Conservation (phyloP, 495 filamentous ascomycete species). For the Paragyromitra xinjiangensis region DNA sequence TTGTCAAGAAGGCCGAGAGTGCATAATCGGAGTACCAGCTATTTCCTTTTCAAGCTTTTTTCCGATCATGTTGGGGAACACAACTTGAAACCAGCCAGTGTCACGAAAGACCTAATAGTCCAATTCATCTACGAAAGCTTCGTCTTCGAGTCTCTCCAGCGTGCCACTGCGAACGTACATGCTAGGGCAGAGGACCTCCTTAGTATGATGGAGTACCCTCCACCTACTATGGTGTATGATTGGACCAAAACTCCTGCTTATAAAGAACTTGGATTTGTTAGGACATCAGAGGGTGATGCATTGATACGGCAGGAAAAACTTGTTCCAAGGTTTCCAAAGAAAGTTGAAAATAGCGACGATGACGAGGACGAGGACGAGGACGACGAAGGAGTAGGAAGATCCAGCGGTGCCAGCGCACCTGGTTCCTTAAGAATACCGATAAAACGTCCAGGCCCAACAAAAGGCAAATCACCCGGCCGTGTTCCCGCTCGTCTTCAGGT, state of each 20-base stretch:
- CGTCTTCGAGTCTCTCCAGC: slow-evolving; percentile 6
- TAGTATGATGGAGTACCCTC: slow-evolving; percentile 19
- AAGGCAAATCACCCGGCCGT: slow-evolving; percentile 41
- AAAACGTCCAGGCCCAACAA: neutral
- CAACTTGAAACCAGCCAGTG: neutral
- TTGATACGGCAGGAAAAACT: slow-evolving; percentile 9
- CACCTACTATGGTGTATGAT: slow-evolving; percentile 3
- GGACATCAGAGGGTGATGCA: slow-evolving; percentile 7
- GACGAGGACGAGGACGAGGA: neutral
- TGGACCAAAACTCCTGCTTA: slow-evolving; percentile 34
- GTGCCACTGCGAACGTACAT: slow-evolving; percentile 2
- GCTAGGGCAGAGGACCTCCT: slow-evolving; percentile 31
- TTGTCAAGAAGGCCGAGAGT: neutral
- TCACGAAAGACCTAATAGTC: slow-evolving; percentile 23
- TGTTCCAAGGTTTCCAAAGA: neutral
- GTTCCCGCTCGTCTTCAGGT: slow-evolving; percentile 28
- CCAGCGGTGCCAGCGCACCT: neutral
- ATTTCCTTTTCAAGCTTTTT: neutral
- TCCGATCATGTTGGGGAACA: neutral
- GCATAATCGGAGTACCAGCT: slow-evolving; percentile 12
- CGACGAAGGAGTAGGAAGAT: neutral
- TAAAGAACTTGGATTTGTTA: slow-evolving; percentile 17
- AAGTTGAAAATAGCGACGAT: neutral
- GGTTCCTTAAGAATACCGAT: neutral
- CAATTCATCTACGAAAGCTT: slow-evolving; percentile 7